These are phyloP conservation scores for Sindora glabra DNA, from an alignment of 306 rosid species.

Conservation along the genomic window DNA sequence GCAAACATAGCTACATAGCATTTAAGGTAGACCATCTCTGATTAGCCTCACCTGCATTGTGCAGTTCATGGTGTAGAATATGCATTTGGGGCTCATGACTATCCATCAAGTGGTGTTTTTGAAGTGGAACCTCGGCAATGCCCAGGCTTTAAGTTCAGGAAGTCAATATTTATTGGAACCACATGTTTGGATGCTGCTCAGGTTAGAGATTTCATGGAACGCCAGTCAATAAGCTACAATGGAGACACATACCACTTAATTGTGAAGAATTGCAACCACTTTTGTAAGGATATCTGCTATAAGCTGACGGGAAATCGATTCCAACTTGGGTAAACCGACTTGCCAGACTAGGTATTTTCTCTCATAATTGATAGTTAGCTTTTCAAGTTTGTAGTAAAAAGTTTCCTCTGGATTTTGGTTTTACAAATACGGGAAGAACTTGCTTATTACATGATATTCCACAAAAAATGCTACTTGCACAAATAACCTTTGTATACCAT, in stretches of 20 bases:
- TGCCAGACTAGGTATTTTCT: constrained; percentile 77
- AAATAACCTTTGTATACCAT: too few relatives aligned
- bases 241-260: constrained; percentile 92
- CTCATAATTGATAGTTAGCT: background rate
- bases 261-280: constrained; percentile 95
- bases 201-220: constrained; percentile 94
- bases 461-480: background rate
- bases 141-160: constrained; percentile 90
- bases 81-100: constrained; percentile 98
- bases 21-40: too few relatives aligned
- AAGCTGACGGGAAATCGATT: constrained; percentile 79
- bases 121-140: constrained; percentile 96
- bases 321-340: constrained; percentile 97
- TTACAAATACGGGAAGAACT: background rate
- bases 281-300: constrained; percentile 88
- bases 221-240: constrained; percentile 59
- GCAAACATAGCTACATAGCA: too few relatives aligned
- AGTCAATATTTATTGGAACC: constrained; percentile 83
- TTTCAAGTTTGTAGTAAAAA: background rate
- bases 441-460: too few relatives aligned
- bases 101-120: constrained; percentile 89
- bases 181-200: constrained; percentile 62
- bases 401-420: background rate
- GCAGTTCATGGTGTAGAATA: constrained; percentile 93
- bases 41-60: constrained; percentile 18